phyloP scores from a whole-genome alignment of 2,329 filamentous ascomycete species.

The Pyrenochaeta sp. region DNA sequence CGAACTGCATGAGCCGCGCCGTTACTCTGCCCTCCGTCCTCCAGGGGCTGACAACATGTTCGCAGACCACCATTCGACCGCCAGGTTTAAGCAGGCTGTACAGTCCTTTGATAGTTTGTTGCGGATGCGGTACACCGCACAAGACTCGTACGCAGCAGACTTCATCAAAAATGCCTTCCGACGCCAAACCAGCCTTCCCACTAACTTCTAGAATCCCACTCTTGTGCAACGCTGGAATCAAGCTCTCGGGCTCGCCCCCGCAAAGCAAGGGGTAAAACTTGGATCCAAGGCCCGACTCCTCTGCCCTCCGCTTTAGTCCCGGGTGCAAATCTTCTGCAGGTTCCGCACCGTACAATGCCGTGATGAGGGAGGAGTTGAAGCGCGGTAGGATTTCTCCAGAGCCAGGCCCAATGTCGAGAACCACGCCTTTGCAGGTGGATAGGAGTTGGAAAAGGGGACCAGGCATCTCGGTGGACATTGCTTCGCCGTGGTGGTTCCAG shows the following conservation, averaged over 20 bases:
- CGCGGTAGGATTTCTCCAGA: conserved; percentile 60
- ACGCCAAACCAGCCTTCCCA: conserved; percentile 30
- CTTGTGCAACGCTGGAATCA: conserved; percentile 56
- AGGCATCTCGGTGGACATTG: conserved; percentile 49
- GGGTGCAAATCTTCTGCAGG: conserved; percentile 60
- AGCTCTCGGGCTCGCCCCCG: conserved; percentile 56
- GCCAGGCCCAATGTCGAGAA: conserved; percentile 59
- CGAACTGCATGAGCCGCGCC: conserved; percentile 56
- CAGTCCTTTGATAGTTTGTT: conserved; percentile 56
- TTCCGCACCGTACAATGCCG: conserved; percentile 63
- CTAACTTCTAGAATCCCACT: conserved; percentile 49
- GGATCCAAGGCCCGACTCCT: conserved; percentile 51
- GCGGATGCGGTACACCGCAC: conserved; percentile 61
- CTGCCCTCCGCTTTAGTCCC: conserved; percentile 53
- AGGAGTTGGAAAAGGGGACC: conserved; percentile 40
- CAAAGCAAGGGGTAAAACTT: conserved; percentile 61
- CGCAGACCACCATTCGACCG: conserved; percentile 63
- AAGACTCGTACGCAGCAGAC: conserved; percentile 64
- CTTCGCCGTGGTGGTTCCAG: conserved; percentile 46
- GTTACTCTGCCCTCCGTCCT: conserved; percentile 54
- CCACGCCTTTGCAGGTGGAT: conserved; percentile 34
- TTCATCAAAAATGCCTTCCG: conserved; percentile 61
- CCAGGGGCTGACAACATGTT: conserved; percentile 65
- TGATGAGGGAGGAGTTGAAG: conserved; percentile 55
- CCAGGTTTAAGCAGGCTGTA: conserved; percentile 63